A percentile compares a stretch with the other conserved stretches of the same genome.
Evolutionary conservation across 2,329 filamentous ascomycete species (phyloP).

Genomic region (Scedosporium aurantiacum): DNA sequence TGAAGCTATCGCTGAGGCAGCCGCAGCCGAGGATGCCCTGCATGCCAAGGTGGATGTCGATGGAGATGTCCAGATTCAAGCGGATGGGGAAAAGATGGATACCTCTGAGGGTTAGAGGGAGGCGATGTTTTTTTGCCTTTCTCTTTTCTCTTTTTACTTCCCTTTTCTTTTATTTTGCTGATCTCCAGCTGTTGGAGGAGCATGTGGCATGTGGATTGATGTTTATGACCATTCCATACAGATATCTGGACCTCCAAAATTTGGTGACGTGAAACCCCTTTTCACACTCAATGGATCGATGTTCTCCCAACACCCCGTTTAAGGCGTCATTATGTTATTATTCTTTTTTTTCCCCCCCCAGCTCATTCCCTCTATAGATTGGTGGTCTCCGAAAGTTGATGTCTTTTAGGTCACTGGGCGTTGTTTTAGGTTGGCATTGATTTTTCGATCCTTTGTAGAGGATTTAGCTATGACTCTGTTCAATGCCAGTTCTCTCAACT

Average conservation of each 20-base stretch:
- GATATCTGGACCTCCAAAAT: too few species aligned
- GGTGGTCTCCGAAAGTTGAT: neutral
- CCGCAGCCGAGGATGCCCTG: conserved; percentile 2
- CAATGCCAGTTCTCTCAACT: too few species aligned
- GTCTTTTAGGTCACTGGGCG: neutral
- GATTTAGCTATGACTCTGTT: neutral
- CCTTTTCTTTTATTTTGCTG: too few species aligned
- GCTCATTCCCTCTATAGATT: neutral
- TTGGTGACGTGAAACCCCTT: too few species aligned
- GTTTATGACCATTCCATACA: neutral
- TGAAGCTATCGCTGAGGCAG: conserved; percentile 31
- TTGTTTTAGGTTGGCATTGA: neutral
- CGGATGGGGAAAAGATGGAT: neutral
- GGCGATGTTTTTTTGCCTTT: neutral
- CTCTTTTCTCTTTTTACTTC: too few species aligned
- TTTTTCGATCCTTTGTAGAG: neutral
- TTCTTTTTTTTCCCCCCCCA: neutral
- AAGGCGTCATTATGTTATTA: neutral
- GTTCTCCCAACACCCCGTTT: too few species aligned
- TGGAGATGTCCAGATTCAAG: neutral
- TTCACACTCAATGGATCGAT: too few species aligned
- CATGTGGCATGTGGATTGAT: neutral
- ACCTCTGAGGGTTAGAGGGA: neutral
- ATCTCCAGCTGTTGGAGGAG: too few species aligned
- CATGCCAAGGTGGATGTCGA: neutral